Evolutionary conservation across 371 early-diverging fungal genomes (phyloP), one percentile per base, ranked within the genome.

Genomic region (Mortierella polycephala): DNA sequence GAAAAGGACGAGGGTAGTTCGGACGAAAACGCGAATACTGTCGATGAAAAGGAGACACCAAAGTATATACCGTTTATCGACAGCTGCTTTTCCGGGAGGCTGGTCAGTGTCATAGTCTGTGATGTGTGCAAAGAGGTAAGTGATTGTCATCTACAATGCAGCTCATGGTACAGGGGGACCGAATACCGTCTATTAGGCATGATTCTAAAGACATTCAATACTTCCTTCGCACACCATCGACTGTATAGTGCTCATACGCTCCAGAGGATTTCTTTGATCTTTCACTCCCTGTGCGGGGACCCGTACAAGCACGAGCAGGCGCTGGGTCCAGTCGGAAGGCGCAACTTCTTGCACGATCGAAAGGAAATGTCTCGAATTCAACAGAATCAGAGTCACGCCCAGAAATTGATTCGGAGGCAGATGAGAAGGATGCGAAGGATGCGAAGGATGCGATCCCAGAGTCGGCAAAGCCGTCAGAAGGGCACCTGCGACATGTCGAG

Each of bases 91-190:
- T 86, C 88, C 23, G 89, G 88, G 37, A 86, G 85, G 68, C 75
- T 91, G 58, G 87, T 85, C 46, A 86, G 86, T 51, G 77, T 85
- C 41, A 84, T 90, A 52, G 84, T 90, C 12, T 90, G 91, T 56
- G 87, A 86, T 41, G 56, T 80, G 0, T 90, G 91, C 75, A 85
- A 87, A 67, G 71, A 84, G 62, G 87, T 90, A 74, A 30, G 16
- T 14, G 7, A 23, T 12, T 4, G 42, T 30, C 37, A 10, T 37
- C 11, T 23, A 30, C 30, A 30, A 30, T 30, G 30, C 30, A 30
- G 4, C 30, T 30, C 30, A 30, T 30, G 30, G 30, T 2, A 30
- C 30, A 30, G 30, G 30, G 30, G 30, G 30, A 30, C 30, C 4
- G 30, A 30, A 30, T 30, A 30, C 30, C 30, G 30, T 30, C 30